Base-by-base conservation (phyloP, 306 rosid species). In the Glycine soja region DNA sequence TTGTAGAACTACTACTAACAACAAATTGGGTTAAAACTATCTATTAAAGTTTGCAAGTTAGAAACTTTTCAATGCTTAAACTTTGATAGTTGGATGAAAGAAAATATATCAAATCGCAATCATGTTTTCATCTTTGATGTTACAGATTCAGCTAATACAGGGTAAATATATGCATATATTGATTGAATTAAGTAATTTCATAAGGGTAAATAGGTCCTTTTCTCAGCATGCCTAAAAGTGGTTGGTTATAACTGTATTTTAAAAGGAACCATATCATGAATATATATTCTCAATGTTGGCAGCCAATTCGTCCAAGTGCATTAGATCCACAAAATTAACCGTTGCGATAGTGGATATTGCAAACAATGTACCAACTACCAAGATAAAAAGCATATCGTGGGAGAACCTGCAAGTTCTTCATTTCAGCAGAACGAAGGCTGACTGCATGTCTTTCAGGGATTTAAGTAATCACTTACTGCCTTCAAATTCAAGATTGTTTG, bases 391-490 rank as follows among this genome's bases (percentile, higher is more conserved):
- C 36, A 64, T 68, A 30, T 0, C 11, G 58, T 3, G 14, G 51
- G 36, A 71, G 79, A 82, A 87, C 90, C 90, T 85, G 88, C 83
- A 79, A 81, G 72, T 85, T 85, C 90, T 87, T 87, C 90, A 87
- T 87, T 87, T 75, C 88, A 85, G 85, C 83, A 75, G 88, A 82
- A 82, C 70, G 76, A 74, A 66, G 84, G 83, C 68, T 65, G 85
- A 79, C 86, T 42, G 65, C 87, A 87, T 85, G 56, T 83, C 85
- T 48, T 82, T 76, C 24, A 42, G 81, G 75, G 68, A 57, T 45
- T 70, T 8, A 47, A 32, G 65, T 66, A 79, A 58, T 18, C 78
- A 70, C 77, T 52, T 18, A 57, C 78, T 14, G 70, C 81, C 52
- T 42, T 46, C 10, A 34, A 71, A 79, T 19, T 58, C 72, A 82